A percentile compares a stretch with the other conserved stretches of the same genome.
Evolutionary conservation across 148 eudicot species (phyloP).

Genomic region (Chenopodium suecicum): DNA sequence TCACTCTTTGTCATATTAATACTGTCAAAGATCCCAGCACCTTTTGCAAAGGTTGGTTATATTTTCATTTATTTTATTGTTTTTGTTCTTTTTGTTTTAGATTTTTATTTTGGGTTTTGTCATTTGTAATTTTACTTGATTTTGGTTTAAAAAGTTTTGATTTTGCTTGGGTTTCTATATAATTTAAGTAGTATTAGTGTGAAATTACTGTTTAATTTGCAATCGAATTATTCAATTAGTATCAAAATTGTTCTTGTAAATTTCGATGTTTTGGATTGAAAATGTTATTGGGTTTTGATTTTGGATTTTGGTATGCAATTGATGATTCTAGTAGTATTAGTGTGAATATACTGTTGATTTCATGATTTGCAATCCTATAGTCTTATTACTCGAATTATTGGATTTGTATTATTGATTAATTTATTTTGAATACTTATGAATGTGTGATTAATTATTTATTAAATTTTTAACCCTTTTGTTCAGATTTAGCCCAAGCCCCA

Average conservation of each 20-base stretch:
- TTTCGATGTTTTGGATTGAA: background rate
- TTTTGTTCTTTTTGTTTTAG: background rate
- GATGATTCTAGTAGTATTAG: too few relatives aligned
- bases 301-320: too few relatives aligned
- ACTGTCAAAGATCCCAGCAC: constrained; percentile 21
- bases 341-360: too few relatives aligned
- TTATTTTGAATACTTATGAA: background rate
- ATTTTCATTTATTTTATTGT: background rate
- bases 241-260: background rate
- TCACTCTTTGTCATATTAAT: constrained; percentile 28
- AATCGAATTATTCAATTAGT: too few relatives aligned
- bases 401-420: too few relatives aligned
- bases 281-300: too few relatives aligned
- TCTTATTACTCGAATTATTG: too few relatives aligned
- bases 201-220: too few relatives aligned
- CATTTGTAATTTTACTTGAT: background rate
- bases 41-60: constrained; percentile 30
- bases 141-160: background rate
- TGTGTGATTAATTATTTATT: too few relatives aligned
- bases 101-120: background rate
- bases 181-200: too few relatives aligned
- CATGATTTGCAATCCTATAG: too few relatives aligned
- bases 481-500: constrained; percentile 23
- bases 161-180: too few relatives aligned
- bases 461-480: background rate